A percentile compares a stretch with the other conserved stretches of the same genome.
Conservation (phyloP, 2,329 filamentous ascomycete genomes). For the Aspergillus eucalypticola region DNA sequence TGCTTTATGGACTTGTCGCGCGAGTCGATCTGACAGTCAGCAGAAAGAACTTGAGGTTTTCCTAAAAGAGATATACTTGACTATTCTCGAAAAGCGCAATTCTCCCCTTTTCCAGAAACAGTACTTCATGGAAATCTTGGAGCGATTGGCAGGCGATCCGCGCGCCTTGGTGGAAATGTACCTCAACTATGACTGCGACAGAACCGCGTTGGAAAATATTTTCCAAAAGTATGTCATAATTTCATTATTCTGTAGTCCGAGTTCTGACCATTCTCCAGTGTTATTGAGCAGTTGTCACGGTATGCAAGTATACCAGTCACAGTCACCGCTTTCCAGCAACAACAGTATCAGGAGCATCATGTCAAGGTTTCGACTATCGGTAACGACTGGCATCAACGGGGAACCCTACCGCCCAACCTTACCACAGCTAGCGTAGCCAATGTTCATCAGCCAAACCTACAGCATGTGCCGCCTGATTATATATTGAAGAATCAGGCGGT, state of each 20-base stretch:
- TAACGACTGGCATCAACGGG: constrained; percentile 81
- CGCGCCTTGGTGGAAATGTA: constrained; percentile 91
- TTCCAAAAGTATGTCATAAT: constrained; percentile 65
- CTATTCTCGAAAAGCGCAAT: constrained; percentile 82
- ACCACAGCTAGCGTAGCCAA: constrained; percentile 73
- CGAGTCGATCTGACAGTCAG: constrained; percentile 18
- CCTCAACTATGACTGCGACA: constrained; percentile 96
- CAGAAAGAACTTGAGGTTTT: constrained; percentile 98
- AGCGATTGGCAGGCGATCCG: constrained; percentile 80
- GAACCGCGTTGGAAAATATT: constrained; percentile 90
- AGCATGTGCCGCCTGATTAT: constrained; percentile 83
- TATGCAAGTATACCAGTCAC: constrained; percentile 78
- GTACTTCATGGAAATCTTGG: constrained; percentile 83
- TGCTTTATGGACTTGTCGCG: not conserved
- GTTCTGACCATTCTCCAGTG: constrained; percentile 44
- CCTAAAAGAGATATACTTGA: constrained; percentile 93
- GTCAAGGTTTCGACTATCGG: constrained; percentile 59
- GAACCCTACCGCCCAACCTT: constrained; percentile 82
- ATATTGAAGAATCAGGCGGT: constrained; percentile 85
- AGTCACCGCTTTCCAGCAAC: constrained; percentile 75
- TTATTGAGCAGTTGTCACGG: constrained; percentile 90
- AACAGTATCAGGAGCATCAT: constrained; percentile 79
- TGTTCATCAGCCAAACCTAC: constrained; percentile 46
- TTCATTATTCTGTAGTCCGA: not conserved
- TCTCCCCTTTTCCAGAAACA: constrained; percentile 89